phyloP scores from a whole-genome alignment of 805 yeast species.

The Candida gorgasii region DNA sequence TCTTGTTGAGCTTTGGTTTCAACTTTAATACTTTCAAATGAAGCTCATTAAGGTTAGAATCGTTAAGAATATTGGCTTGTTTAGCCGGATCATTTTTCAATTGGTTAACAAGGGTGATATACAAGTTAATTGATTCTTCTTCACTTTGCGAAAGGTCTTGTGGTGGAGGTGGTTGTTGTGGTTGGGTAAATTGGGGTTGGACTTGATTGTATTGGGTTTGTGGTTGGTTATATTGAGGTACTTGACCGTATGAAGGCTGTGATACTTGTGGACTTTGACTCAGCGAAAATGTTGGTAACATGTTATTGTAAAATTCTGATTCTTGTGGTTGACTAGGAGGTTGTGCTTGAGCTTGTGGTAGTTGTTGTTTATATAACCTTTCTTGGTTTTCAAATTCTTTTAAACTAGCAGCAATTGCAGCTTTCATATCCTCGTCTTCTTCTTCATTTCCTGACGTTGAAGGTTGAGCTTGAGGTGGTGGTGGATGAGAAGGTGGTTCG shows the following conservation, averaged over 20 bases:
- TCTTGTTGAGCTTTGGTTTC: slow-evolving; percentile 68
- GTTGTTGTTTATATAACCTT: slow-evolving; percentile 12
- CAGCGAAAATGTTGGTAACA: slow-evolving; percentile 21
- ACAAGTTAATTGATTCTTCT: slow-evolving; percentile 67
- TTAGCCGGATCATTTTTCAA: slow-evolving; percentile 47
- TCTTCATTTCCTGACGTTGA: slow-evolving; percentile 33
- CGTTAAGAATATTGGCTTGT: slow-evolving; percentile 40
- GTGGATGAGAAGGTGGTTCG: slow-evolving; percentile 13
- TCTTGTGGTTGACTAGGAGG: slow-evolving; percentile 11
- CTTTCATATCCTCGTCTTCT: slow-evolving; percentile 82
- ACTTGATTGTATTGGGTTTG: slow-evolving; percentile 3
- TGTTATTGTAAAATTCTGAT: slow-evolving; percentile 30
- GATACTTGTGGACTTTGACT: slow-evolving; percentile 7
- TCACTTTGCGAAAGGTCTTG: slow-evolving; percentile 56
- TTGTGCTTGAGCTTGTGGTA: slow-evolving; percentile 12
- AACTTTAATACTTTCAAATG: slow-evolving; percentile 59
- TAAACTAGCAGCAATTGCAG: slow-evolving; percentile 91
- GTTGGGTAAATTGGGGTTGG: background rate
- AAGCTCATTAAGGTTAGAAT: slow-evolving; percentile 54
- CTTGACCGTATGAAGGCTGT: background rate
- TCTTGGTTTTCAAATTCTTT: slow-evolving; percentile 58
- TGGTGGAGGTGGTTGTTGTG: slow-evolving; percentile 5
- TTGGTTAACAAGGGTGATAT: slow-evolving; percentile 64
- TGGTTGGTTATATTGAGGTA: slow-evolving; percentile 5
- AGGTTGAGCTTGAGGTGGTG: slow-evolving; percentile 25